These are phyloP conservation scores for Graphilbum sp. DNA, from an alignment of 2,329 filamentous ascomycete species.

Conservation along the genomic window DNA sequence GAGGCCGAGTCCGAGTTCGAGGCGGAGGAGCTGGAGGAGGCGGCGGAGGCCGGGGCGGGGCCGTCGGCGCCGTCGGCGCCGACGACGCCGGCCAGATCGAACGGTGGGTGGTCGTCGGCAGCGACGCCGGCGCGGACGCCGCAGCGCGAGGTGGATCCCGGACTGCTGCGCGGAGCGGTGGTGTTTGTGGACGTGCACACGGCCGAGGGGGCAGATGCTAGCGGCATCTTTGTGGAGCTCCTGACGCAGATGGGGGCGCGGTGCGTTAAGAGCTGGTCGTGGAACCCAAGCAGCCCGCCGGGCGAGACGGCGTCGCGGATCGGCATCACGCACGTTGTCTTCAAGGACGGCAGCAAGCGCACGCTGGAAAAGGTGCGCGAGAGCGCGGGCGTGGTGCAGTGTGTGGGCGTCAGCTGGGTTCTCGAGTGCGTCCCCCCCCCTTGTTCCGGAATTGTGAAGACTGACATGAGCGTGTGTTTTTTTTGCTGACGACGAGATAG, in stretches of 20 bases:
- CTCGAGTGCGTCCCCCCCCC: slow-evolving; percentile 49
- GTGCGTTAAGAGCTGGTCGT: slow-evolving; percentile 61
- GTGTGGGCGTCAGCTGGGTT: slow-evolving; percentile 78
- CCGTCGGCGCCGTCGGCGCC: slow-evolving; percentile 13
- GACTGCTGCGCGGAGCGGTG: slow-evolving; percentile 50
- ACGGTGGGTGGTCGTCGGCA: slow-evolving; percentile 32
- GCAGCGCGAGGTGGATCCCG: slow-evolving; percentile 32
- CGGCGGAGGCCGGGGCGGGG: slow-evolving; percentile 2
- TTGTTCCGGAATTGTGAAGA: background rate
- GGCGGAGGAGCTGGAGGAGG: slow-evolving; percentile 9
- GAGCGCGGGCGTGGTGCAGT: slow-evolving; percentile 59
- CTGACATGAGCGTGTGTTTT: too few relatives aligned
- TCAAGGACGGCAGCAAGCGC: slow-evolving; percentile 68
- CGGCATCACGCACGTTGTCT: slow-evolving; percentile 77
- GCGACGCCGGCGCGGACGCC: slow-evolving; percentile 42
- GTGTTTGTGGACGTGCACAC: slow-evolving; percentile 77
- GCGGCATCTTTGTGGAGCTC: slow-evolving; percentile 60
- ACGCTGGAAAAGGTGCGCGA: slow-evolving; percentile 69
- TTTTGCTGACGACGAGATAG: too few relatives aligned
- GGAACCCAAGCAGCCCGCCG: slow-evolving; percentile 37
- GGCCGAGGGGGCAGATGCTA: slow-evolving; percentile 64
- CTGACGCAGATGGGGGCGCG: slow-evolving; percentile 68
- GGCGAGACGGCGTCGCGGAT: slow-evolving; percentile 31
- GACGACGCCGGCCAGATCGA: slow-evolving; percentile 30
- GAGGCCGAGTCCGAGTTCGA: slow-evolving; percentile 3